Conservation (phyloP, 495 filamentous ascomycete genomes). For the Pyrenula aspistea region DNA sequence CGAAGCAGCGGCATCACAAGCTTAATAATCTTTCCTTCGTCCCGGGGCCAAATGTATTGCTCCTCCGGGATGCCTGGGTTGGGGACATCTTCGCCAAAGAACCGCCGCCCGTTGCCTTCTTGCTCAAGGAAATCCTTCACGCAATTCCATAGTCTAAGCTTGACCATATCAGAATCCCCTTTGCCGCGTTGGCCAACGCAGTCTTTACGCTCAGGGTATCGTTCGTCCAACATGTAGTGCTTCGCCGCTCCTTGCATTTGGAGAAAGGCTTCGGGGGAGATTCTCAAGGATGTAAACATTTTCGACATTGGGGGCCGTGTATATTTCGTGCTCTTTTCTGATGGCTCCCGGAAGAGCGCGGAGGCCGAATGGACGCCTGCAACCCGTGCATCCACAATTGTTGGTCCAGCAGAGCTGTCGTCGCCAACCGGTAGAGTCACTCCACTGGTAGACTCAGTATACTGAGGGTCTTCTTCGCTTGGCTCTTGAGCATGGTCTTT, state of each 20-base stretch:
- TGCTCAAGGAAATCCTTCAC: conserved; percentile 44
- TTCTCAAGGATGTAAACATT: conserved; percentile 42
- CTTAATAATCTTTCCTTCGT: conserved; percentile 42
- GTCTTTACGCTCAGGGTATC: conserved; percentile 41
- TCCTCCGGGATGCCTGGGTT: conserved; percentile 29
- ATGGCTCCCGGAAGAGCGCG: conserved; percentile 43
- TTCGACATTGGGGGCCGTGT: conserved; percentile 52
- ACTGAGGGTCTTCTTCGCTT: background rate
- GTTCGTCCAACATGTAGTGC: conserved; percentile 45
- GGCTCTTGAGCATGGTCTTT: background rate
- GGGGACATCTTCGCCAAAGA: conserved; percentile 36
- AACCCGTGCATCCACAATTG: conserved; percentile 27
- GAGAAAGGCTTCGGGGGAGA: conserved; percentile 46
- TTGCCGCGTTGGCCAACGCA: conserved; percentile 49
- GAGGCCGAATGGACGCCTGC: conserved; percentile 45
- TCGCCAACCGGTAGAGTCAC: conserved; percentile 22
- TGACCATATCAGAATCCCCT: conserved; percentile 49
- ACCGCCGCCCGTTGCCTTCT: conserved; percentile 43
- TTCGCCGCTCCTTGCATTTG: conserved; percentile 49
- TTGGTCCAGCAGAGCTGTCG: conserved; percentile 16
- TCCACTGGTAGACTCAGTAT: background rate
- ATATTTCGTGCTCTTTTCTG: conserved; percentile 39
- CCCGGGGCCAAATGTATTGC: conserved; percentile 43
- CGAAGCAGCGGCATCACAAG: conserved; percentile 46
- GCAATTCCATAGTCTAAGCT: conserved; percentile 45